Percentiles rank a stretch among this genome's conserved stretches.
These are phyloP conservation scores for Tetradesmus lagerheimii DNA, from an alignment of 139 green algal species.

Conservation along the genomic window DNA sequence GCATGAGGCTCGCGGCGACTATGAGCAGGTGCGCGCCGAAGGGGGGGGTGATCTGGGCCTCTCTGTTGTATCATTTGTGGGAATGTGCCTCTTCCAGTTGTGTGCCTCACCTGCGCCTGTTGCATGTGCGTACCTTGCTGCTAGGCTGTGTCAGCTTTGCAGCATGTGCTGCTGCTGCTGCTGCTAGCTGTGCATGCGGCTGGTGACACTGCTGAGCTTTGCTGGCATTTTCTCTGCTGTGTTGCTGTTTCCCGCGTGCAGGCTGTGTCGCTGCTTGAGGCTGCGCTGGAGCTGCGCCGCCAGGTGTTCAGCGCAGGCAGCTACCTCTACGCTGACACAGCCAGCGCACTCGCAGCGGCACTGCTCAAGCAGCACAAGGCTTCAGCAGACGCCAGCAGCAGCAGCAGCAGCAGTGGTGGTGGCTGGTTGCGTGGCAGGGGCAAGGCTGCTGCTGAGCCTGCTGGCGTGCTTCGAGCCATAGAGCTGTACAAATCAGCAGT, in stretches of 20 bases:
- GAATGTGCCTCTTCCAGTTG: too few relatives aligned
- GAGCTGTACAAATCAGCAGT: conserved; percentile 44
- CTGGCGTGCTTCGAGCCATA: conserved; percentile 37
- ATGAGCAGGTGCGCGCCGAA: conserved; percentile 45
- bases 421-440: conserved; percentile 45
- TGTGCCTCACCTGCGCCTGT: too few relatives aligned
- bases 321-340: conserved; percentile 68
- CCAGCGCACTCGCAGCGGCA: conserved; percentile 54
- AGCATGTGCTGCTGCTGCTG: neutral
- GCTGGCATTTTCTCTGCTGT: neutral
- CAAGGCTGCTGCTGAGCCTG: conserved; percentile 30
- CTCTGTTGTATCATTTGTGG: neutral
- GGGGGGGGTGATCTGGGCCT: too few relatives aligned
- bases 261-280: conserved; percentile 44
- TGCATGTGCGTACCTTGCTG: too few relatives aligned
- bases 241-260: neutral
- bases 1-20: conserved; percentile 54
- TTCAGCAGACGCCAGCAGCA: conserved; percentile 21
- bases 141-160: too few relatives aligned
- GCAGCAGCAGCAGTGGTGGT: neutral
- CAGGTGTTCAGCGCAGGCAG: conserved; percentile 59
- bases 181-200: too few relatives aligned
- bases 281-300: conserved; percentile 54
- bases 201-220: neutral
- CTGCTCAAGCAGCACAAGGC: conserved; percentile 45